phyloP scores from a whole-genome alignment of 2,329 filamentous ascomycete species.

The Paraphaeosphaeria sporulosa region DNA sequence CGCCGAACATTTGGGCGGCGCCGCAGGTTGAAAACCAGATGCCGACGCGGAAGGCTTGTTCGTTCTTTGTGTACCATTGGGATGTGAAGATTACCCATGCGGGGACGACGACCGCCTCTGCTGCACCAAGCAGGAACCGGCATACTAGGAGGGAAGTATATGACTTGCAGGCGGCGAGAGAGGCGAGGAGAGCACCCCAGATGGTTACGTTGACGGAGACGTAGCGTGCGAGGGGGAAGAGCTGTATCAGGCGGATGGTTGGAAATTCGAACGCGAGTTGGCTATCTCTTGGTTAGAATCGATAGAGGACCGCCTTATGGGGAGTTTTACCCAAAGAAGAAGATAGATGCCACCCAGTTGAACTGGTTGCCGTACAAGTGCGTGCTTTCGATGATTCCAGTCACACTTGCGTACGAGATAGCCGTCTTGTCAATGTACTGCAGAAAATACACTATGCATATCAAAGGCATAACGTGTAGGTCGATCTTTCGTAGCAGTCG shows the following conservation, averaged over 20 bases:
- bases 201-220: constrained; percentile 24
- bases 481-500: constrained; percentile 18
- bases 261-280: constrained; percentile 24
- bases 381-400: constrained; percentile 32
- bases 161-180: constrained; percentile 48
- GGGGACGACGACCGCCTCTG: constrained; percentile 64
- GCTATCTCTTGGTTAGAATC: background rate
- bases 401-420: constrained; percentile 36
- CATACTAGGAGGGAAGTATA: constrained; percentile 60
- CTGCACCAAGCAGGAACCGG: constrained; percentile 63
- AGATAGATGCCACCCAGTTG: constrained; percentile 53
- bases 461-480: constrained; percentile 19
- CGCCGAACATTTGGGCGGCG: constrained; percentile 48
- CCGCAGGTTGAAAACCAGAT: constrained; percentile 43
- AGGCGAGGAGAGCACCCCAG: constrained; percentile 22
- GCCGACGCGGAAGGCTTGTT: constrained; percentile 40
- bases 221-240: constrained; percentile 23
- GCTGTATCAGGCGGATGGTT: constrained; percentile 20
- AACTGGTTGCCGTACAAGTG: constrained; percentile 54
- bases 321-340: constrained; percentile 55
- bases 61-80: constrained; percentile 47
- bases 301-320: too few species aligned
- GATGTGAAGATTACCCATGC: constrained; percentile 65
- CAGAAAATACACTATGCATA: constrained; percentile 21
- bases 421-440: constrained; percentile 22